A percentile compares a stretch with the other conserved stretches of the same genome.
phyloP scores from a whole-genome alignment of 225 moss, liverwort and hornwort genomes.

The Antitrichia curtipendula region DNA sequence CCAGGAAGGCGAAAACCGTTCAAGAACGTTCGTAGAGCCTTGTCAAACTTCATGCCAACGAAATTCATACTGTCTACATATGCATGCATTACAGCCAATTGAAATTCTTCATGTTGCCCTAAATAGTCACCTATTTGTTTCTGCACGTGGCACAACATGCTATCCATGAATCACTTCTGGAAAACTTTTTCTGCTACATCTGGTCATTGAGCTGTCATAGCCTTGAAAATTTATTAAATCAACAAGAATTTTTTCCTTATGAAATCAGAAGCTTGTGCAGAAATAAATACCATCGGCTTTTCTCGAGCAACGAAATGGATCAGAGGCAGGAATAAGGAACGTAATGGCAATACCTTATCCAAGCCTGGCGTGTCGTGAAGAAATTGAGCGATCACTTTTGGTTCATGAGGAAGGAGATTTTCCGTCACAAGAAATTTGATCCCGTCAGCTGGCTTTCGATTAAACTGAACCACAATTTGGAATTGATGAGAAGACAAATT shows the following conservation, averaged over 20 bases:
- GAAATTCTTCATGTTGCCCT: constrained; percentile 86
- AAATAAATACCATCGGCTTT: neutral
- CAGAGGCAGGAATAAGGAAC: neutral
- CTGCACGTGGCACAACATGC: constrained; percentile 17
- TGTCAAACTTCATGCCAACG: constrained; percentile 74
- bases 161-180: neutral
- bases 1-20: constrained; percentile 91
- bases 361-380: constrained; percentile 62
- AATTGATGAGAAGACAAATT: neutral
- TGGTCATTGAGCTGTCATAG: neutral
- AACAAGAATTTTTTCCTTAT: neutral
- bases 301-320: neutral
- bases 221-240: neutral
- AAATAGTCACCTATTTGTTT: constrained; percentile 88
- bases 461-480: constrained; percentile 43
- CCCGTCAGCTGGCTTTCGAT: constrained; percentile 67
- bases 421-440: constrained; percentile 48
- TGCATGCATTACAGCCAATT: constrained; percentile 81
- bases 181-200: neutral
- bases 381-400: constrained; percentile 65
- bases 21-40: constrained; percentile 68
- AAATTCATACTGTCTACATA: constrained; percentile 82
- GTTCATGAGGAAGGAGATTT: constrained; percentile 55
- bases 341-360: constrained; percentile 41
- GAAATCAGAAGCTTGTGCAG: neutral